A percentile compares a stretch with the other conserved stretches of the same genome.
Conservation (phyloP, 352 stramenopile genomes). For the Pythium utonaiense region DNA sequence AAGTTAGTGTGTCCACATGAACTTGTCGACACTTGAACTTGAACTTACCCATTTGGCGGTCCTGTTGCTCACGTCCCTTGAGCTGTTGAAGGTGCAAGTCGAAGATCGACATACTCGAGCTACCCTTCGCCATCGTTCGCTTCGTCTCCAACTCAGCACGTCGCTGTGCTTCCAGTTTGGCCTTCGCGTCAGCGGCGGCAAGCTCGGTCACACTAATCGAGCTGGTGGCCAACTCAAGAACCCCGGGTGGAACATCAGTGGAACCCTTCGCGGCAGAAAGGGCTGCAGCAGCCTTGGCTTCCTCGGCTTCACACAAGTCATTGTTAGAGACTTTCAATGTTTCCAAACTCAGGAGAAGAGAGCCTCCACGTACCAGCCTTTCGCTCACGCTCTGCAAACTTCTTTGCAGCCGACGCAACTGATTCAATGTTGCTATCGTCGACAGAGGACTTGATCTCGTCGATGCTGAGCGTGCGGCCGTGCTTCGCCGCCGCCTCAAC, state of each 20-base stretch:
- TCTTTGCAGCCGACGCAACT: constrained; percentile 49
- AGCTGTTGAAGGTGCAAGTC: constrained; percentile 19
- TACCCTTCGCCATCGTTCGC: constrained; percentile 12
- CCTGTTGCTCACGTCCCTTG: constrained; percentile 14
- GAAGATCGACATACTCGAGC: constrained; percentile 15
- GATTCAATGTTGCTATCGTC: constrained; percentile 43
- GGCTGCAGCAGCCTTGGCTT: constrained; percentile 1
- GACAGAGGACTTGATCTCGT: constrained; percentile 55
- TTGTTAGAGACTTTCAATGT: neutral
- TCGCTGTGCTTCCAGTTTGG: constrained; percentile 16
- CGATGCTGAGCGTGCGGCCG: constrained; percentile 31
- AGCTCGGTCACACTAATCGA: constrained; percentile 8
- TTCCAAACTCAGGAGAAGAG: neutral
- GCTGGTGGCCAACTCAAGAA: neutral
- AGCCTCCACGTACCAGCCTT: constrained; percentile 35
- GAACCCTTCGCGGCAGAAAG: neutral
- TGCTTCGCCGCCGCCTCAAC: constrained; percentile 19
- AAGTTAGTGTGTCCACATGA: neutral
- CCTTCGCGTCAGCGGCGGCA: constrained; percentile 5
- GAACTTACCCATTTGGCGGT: constrained; percentile 19
- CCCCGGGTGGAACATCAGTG: neutral
- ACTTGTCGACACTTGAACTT: neutral
- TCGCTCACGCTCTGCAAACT: constrained; percentile 63
- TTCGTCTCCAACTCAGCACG: constrained; percentile 13
- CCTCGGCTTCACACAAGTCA: neutral